Base-by-base conservation (phyloP, 805 yeast genomes). In the Zygosaccharomyces gambellarensis region DNA sequence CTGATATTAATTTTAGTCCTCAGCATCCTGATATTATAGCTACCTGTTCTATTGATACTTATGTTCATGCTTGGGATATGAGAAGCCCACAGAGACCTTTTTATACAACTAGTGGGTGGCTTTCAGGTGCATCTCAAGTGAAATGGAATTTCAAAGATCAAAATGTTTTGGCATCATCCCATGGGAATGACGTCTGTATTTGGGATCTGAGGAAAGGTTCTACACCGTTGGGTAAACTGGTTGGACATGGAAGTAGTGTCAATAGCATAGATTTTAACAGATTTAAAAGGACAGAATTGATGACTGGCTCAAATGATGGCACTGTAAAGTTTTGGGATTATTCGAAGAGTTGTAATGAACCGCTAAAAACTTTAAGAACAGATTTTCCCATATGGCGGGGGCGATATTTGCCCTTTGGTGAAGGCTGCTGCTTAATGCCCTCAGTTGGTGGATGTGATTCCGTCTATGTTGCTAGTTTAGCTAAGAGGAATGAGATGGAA, bases 1-100 rank as follows among this genome's bases (percentile, higher is more conserved):
- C 98, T 3, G 99, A 94, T 70, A 89, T 94, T 50, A 88, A 90
- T 65, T 94, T 90, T 73, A 96, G 88, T 61, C 90, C 95, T 1
- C 76, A 75, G 31, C 82, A 87, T 60, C 96, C 97, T 0, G 96
- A 92, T 59, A 63, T 87, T 9, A 63, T 94, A 23, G 97, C 97
- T 0, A 92, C 99, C 0, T 89, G 97, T 63, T 85, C 96, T 0
- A 87, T 94, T 11, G 99, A 94, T 63, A 84, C 97, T 0, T 85
- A 81, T 59, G 85, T 90, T 17, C 80, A 82, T 48, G 80, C 86
- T 2, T 94, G 99, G 99, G 99, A 94, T 68, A 74, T 90, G 73
- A 74, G 98, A 50, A 75, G 83, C 12, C 92, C 96, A 0, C 71
- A 79, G 43, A 72, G 79, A 52, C 96, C 97, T 0, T 83, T 80